Conservation (phyloP, 371 early-diverging fungal species). For the Parasitella parasitica region DNA sequence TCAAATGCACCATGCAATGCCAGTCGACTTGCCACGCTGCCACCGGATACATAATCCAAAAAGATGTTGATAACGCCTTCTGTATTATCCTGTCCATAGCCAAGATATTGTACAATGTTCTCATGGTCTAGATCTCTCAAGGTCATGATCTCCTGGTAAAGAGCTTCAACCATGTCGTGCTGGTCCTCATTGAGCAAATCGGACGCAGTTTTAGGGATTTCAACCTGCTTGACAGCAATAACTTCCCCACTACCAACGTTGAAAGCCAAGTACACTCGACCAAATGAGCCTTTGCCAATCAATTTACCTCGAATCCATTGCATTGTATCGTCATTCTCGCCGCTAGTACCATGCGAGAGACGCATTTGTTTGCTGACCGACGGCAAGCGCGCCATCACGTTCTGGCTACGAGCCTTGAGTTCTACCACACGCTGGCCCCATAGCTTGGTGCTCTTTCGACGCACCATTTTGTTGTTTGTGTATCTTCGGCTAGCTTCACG, state of each 20-base stretch:
- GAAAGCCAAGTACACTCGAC: conserved; percentile 87
- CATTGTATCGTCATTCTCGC: conserved; percentile 3
- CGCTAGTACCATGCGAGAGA: conserved; percentile 19
- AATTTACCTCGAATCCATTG: conserved; percentile 83
- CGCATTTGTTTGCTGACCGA: conserved; percentile 18
- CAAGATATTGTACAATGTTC: conserved; percentile 82
- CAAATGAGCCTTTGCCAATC: conserved; percentile 97
- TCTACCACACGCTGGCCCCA: conserved; percentile 50
- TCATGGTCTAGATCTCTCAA: conserved; percentile 82
- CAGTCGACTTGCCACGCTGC: conserved; percentile 71
- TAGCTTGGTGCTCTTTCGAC: conserved; percentile 56
- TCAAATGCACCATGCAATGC: conserved; percentile 74
- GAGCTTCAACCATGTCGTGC: conserved; percentile 52
- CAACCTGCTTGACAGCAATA: conserved; percentile 96
- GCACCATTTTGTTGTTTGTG: conserved; percentile 25
- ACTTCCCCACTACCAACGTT: conserved; percentile 82
- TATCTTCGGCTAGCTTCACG: conserved; percentile 44
- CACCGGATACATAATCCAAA: conserved; percentile 90
- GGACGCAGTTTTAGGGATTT: conserved; percentile 47
- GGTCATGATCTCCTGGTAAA: conserved; percentile 83
- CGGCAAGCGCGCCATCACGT: conserved; percentile 6
- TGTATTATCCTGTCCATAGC: conserved; percentile 63
- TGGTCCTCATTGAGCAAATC: conserved; percentile 28
- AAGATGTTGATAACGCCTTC: conserved; percentile 80
- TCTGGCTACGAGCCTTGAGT: conserved; percentile 26